Evolutionary conservation across 768 basidiomycete genomes (phyloP), one percentile per base, ranked within the genome.

Genomic region (Suillus subluteus): DNA sequence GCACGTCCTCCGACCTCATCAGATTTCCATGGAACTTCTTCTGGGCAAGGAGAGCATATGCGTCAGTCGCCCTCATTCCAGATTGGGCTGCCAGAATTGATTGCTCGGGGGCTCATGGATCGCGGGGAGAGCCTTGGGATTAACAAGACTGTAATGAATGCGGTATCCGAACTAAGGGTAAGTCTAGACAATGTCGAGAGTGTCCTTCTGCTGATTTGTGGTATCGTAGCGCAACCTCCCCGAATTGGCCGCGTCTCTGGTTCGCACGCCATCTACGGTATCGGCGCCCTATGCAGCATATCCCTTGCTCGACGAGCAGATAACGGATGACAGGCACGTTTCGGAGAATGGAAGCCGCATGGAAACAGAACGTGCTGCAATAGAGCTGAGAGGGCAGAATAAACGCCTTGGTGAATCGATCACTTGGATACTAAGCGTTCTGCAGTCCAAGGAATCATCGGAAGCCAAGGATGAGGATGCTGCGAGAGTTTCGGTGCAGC

Each of bases 121-220:
- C 82, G 87, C 23, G 88, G 91, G 35, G 92, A 94, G 78, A 91
- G 86, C 67, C 78, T 94, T 37, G 91, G 92, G n/a, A 91, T 94
- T 67, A 94, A 94, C 75, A 92, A 88, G 77, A 91, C 91, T 0
- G 79, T 94, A 23, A 87, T 91, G 86, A 91, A 84, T 74, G 92
- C 92, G 0, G 89, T 95, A 3, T 86, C 89, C 6, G 93, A 93
- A 76, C 78, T 91, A 48, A 88, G 86, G 78, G 95, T 92, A 70
- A 71, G 85, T 52, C n/a, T 3, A 43, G 40, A 26, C 13, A 6
- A 44, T 46, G 30, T 11, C 2, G 37, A 48, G 11, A 38, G 35
- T 62, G 38, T 41, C 40, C 2, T 26, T 44, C 50, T 55, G 70
- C 70, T 59, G 68, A 69, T 32, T 63, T 68, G 61, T 15, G 65